Percentiles rank a stretch among this genome's conserved stretches.
Evolutionary conservation across 2,329 filamentous ascomycete genomes (phyloP).

Genomic region (Colletotrichum gigasporum): DNA sequence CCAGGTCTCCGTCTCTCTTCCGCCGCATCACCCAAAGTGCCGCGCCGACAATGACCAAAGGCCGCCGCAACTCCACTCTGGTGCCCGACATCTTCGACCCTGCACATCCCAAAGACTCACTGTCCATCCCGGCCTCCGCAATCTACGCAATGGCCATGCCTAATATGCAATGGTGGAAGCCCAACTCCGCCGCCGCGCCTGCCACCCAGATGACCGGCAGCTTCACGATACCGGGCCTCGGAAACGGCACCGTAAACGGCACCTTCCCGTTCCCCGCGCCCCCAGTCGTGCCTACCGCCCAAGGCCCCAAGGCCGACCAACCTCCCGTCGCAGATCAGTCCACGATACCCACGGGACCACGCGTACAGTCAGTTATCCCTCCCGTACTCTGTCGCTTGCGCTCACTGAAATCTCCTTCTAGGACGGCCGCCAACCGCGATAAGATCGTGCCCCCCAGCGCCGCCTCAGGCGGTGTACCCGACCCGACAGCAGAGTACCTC

Average conservation of each 20-base stretch:
- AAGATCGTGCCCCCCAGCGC: conserved; percentile 41
- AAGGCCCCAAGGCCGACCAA: neutral
- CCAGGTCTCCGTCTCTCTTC: conserved; percentile 6
- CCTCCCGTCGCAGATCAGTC: neutral
- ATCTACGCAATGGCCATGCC: neutral
- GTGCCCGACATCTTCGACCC: neutral
- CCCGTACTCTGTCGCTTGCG: neutral
- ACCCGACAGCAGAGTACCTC: conserved; percentile 71
- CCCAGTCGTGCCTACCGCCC: neutral
- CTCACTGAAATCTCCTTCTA: neutral
- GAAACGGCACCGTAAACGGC: conserved; percentile 9
- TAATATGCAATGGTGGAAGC: conserved; percentile 30
- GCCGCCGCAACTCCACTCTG: neutral
- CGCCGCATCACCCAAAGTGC: neutral
- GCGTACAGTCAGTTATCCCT: neutral
- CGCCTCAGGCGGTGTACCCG: conserved; percentile 67
- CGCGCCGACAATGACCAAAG: neutral
- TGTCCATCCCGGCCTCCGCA: neutral
- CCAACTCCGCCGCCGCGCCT: neutral
- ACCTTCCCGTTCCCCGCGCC: neutral
- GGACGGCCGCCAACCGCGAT: conserved; percentile 15
- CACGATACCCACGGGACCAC: neutral
- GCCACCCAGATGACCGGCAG: conserved; percentile 1
- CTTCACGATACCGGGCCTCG: conserved; percentile 28
- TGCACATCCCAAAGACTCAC: neutral